Base-by-base conservation (phyloP, 345 rosid species). In the Moricandia arvensis region DNA sequence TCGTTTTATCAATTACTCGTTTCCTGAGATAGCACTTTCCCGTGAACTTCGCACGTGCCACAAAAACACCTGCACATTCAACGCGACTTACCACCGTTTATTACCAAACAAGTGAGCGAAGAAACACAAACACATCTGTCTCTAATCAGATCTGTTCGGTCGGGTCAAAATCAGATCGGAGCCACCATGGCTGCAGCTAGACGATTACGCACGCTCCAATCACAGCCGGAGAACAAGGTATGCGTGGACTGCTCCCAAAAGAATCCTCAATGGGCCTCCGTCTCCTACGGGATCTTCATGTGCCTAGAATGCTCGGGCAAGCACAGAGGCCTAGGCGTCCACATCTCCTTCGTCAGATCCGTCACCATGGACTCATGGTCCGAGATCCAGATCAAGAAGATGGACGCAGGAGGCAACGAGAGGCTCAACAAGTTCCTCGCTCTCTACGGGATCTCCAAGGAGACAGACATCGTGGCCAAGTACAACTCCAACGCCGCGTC, bases 191-290 rank as follows among this genome's bases (percentile, higher is more conserved):
- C 97, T 83, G 88, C 97, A 63, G 82, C 96, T 41, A 83, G 93
- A 66, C 84, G 93, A 61, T 87, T 95, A 66, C 91, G 94, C 33
- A 87, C 83, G 29, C 96, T 95, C 47, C 99, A 92, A 86, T 86
- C 93, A 41, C 97, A 87, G 68, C 83, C 89, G 0, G 89, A 82
- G 58, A 95, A 95, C 88, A 90, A 85, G 88, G 84, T 85, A 60
- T 95, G 99, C 83, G 99, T 92, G 41, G 99, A 95, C 61, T 95
- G 98, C 79, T 76, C 90, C 16, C 97, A 92, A 83, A 95, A 92
- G 85, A 95, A 95, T 74, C 99, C 99, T 7, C 99, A 95, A 85
- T 95, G 99, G 99, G 99, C 98, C 1, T 95, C 99, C n/a, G 94
- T 95, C 21, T 90, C 98, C 8, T 92, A 95, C 76, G 99, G 97